Base-by-base conservation (phyloP, 441 rosid genomes). In the Erysimum pusillum region DNA sequence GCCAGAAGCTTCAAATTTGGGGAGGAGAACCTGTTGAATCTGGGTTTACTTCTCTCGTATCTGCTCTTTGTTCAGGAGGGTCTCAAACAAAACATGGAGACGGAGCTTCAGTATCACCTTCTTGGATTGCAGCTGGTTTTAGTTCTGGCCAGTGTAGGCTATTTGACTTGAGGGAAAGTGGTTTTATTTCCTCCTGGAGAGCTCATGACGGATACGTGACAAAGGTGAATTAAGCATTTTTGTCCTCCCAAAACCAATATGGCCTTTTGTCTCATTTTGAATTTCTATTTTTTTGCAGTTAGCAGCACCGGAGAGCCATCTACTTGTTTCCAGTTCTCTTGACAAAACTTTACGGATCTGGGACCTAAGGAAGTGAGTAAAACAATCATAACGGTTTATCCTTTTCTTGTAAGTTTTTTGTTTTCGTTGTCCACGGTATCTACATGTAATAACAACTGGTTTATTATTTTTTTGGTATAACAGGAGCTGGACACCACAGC, bases 131-230 rank as follows among this genome's bases (percentile, higher is more conserved):
- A 44, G 80, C 97, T 79, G 97, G 97, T 67, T 77, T 86, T 76
- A 89, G 99, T 81, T 94, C 97, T 76, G 99, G 99, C 75, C 89
- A 91, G 73, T 92, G 97, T 76, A 82, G 84, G 75, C 71, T 94
- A 77, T 92, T 92, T 85, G 99, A 94, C 79, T 72, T 81, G 38
- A 88, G 99, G 76, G 87, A 90, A 59, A 88, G 93, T 79, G 82
- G 83, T 71, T 75, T 90, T 56, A 71, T 91, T 85, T 86, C 90
- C 67, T 87, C 88, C 63, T 94, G 99, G 98, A 87, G 85, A 83
- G 97, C 94, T 84, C 97, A 92, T 61, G 96, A 90, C 65, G 97
- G 94, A 82, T 94, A 89, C 52, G 85, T 94, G 67, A 94, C 96
- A 17, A 89, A 91, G 99, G 99, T 94, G 84, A 42, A 28, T 35